Conservation (phyloP, 1,284 basidiomycete species). For the Puccinia triticina region DNA sequence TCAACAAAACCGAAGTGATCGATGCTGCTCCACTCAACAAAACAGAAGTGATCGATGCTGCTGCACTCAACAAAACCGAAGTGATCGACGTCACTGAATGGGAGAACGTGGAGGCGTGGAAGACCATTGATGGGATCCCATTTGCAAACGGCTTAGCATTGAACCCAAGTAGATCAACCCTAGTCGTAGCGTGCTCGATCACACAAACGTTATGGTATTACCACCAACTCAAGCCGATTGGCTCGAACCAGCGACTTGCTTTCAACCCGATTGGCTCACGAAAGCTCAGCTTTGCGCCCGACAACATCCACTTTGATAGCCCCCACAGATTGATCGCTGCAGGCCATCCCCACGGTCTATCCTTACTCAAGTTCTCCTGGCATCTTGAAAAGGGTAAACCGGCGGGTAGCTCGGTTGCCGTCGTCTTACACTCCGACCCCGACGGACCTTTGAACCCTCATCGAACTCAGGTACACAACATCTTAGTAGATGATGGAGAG, state of each 20-base stretch:
- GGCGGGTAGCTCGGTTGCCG: slow-evolving; percentile 31
- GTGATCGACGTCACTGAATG: not conserved
- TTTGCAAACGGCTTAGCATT: slow-evolving; percentile 40
- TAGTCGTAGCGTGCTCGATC: slow-evolving; percentile 27
- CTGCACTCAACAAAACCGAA: not conserved
- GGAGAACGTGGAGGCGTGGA: not conserved
- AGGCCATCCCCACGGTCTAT: slow-evolving; percentile 30
- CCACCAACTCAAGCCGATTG: not conserved
- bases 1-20: not conserved
- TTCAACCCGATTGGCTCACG: slow-evolving; percentile 8
- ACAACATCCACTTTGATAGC: slow-evolving; percentile 31
- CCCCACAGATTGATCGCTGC: slow-evolving; percentile 2
- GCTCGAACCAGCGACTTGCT: not conserved
- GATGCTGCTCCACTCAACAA: not conserved
- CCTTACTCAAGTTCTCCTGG: slow-evolving; percentile 4
- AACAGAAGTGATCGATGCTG: not conserved
- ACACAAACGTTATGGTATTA: slow-evolving; percentile 25
- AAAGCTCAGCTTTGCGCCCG: slow-evolving; percentile 23
- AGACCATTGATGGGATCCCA: slow-evolving; percentile 13
- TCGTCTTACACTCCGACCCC: slow-evolving; percentile 2
- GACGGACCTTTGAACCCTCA: not conserved
- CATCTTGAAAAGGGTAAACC: not conserved
- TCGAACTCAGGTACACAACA: not conserved
- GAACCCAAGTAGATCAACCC: not conserved
- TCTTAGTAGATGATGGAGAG: slow-evolving; percentile 33